Percentiles rank a stretch among this genome's conserved stretches.
Conservation (phyloP, 305 asterid species). For the Stenogyne calaminthoides region DNA sequence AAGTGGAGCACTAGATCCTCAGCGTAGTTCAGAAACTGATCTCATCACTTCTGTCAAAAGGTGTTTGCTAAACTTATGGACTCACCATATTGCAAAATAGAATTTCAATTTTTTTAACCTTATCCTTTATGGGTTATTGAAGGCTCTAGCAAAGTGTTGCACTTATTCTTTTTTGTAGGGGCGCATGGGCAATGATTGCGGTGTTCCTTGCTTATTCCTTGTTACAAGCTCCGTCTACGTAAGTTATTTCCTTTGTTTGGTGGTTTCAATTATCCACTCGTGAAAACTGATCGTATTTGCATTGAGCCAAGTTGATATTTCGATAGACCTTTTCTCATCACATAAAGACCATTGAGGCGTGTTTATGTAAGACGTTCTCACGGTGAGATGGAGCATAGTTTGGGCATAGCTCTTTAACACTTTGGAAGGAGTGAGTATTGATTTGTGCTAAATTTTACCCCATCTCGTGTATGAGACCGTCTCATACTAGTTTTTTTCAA, state of each 20-base stretch:
- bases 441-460: too few species aligned
- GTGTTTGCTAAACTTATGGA: slow-evolving; percentile 34
- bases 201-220: slow-evolving; percentile 90
- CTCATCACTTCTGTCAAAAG: slow-evolving; percentile 73
- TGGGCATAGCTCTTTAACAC: too few species aligned
- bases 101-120: not conserved
- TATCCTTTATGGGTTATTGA: slow-evolving; percentile 16
- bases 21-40: slow-evolving; percentile 54
- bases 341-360: too few species aligned
- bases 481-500: too few species aligned
- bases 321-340: not conserved
- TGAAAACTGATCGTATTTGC: slow-evolving; percentile 13
- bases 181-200: slow-evolving; percentile 86
- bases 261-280: not conserved
- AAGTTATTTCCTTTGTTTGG: slow-evolving; percentile 37
- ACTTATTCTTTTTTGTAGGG: slow-evolving; percentile 52
- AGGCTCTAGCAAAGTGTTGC: slow-evolving; percentile 24
- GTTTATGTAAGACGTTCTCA: too few species aligned
- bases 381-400: too few species aligned
- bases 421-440: too few species aligned
- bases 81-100: slow-evolving; percentile 7
- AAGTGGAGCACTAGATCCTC: slow-evolving; percentile 89
- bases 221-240: slow-evolving; percentile 98
- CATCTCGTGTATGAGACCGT: too few species aligned
- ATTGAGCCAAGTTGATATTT: not conserved